Percentiles rank a stretch among this genome's conserved stretches.
phyloP scores from a whole-genome alignment of 2,329 filamentous ascomycete genomes.

The Fusarium vanettenii region DNA sequence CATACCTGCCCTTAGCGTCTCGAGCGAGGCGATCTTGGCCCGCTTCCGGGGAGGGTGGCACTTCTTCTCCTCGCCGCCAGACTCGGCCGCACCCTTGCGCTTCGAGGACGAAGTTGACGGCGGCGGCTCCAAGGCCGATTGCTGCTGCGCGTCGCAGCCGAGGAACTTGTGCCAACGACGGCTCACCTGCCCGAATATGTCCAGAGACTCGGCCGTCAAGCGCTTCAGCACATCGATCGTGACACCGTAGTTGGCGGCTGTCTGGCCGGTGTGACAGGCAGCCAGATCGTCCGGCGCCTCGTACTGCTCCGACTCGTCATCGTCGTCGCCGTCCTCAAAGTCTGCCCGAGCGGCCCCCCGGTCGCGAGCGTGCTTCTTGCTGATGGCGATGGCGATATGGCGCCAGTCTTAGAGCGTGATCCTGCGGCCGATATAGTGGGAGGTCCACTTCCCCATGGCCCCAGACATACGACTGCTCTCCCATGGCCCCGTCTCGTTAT shows the following conservation, averaged over 20 bases:
- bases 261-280: background rate
- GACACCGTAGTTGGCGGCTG: background rate
- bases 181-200: background rate
- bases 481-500: background rate
- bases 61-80: background rate
- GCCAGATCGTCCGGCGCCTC: background rate
- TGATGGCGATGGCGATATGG: constrained; percentile 1
- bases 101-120: background rate
- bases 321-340: background rate
- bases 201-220: background rate
- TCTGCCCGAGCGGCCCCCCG: background rate
- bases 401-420: constrained; percentile 2
- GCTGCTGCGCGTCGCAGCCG: background rate
- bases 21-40: background rate
- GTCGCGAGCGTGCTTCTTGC: background rate
- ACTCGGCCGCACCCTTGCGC: background rate
- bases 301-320: background rate
- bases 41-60: background rate
- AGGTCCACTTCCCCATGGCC: background rate
- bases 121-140: background rate
- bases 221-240: background rate
- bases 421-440: background rate
- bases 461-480: background rate
- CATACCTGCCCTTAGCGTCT: background rate
- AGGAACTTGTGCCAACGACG: background rate